Conservation (phyloP, 1,139 yeast genomes). For the Citeromyces siamensis region DNA sequence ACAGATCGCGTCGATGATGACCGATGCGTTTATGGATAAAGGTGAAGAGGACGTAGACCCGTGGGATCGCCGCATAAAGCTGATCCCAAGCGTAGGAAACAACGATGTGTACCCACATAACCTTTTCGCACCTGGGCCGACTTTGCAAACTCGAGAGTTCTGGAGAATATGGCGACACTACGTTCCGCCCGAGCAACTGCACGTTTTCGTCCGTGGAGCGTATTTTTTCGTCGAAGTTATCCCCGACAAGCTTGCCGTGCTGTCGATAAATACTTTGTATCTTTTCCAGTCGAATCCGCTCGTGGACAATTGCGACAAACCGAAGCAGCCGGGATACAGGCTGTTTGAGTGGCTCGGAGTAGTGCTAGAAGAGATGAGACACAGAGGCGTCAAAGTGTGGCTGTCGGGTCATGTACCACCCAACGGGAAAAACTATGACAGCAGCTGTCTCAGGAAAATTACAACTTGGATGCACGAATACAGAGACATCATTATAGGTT, state of each 20-base stretch:
- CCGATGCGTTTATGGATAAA: conserved; percentile 31
- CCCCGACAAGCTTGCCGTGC: conserved; percentile 64
- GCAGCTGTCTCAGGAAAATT: conserved; percentile 59
- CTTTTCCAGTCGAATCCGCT: conserved; percentile 68
- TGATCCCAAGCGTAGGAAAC: conserved; percentile 68
- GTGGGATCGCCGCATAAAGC: conserved; percentile 22
- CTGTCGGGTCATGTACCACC: conserved; percentile 85
- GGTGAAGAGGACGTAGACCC: conserved; percentile 22
- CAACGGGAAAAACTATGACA: conserved; percentile 61
- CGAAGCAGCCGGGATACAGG: conserved; percentile 69
- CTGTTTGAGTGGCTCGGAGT: conserved; percentile 70
- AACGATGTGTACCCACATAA: conserved; percentile 88
- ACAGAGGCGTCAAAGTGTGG: conserved; percentile 78
- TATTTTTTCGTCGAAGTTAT: conserved; percentile 66
- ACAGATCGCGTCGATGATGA: conserved; percentile 40
- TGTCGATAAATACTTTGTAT: conserved; percentile 69
- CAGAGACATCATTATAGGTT: conserved; percentile 73
- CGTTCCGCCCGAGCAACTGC: conserved; percentile 70
- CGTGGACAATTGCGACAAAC: conserved; percentile 65
- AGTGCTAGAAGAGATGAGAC: conserved; percentile 59
- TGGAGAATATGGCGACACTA: conserved; percentile 61
- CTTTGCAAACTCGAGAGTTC: conserved; percentile 69
- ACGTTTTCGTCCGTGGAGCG: conserved; percentile 63
- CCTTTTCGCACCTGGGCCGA: conserved; percentile 74
- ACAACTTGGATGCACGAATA: conserved; percentile 72